These are phyloP conservation scores for Endoconidiophora laricicola DNA, from an alignment of 2,329 filamentous ascomycete species.

Conservation along the genomic window DNA sequence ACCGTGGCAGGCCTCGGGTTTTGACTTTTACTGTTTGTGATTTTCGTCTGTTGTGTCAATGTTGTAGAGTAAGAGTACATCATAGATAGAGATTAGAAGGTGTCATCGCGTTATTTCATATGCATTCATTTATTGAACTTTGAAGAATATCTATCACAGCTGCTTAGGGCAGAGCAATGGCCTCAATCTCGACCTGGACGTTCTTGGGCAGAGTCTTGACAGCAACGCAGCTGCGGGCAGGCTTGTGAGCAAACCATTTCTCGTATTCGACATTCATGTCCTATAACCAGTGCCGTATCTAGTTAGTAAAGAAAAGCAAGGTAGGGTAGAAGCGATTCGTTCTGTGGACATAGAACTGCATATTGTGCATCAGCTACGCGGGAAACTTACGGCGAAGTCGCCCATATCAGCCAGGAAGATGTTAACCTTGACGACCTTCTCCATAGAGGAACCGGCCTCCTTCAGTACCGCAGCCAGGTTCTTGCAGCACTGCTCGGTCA, in stretches of 20 bases:
- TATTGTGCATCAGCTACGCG: neutral
- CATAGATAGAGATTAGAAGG: too few species aligned
- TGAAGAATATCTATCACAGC: slow-evolving; percentile 5
- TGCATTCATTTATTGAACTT: slow-evolving; percentile 6
- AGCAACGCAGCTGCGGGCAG: slow-evolving; percentile 75
- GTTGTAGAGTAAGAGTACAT: too few species aligned
- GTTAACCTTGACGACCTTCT: slow-evolving; percentile 76
- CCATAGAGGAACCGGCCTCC: slow-evolving; percentile 61
- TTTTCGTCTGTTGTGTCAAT: neutral
- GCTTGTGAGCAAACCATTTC: slow-evolving; percentile 70
- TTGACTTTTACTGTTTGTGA: neutral
- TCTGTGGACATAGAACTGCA: neutral
- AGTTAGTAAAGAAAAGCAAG: too few species aligned
- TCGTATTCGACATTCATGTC: slow-evolving; percentile 77
- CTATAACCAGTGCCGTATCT: slow-evolving; percentile 16
- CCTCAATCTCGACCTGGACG: slow-evolving; percentile 81
- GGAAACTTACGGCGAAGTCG: slow-evolving; percentile 48
- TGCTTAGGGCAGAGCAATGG: slow-evolving; percentile 51
- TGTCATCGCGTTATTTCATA: neutral
- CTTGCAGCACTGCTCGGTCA: slow-evolving; percentile 46
- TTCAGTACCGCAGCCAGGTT: slow-evolving; percentile 74
- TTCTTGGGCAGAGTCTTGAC: slow-evolving; percentile 79
- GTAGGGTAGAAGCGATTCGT: neutral
- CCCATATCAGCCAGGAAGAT: slow-evolving; percentile 88
- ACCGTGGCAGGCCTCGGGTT: too few species aligned